Conservation (phyloP, 2,329 filamentous ascomycete genomes). For the Hymenoscyphus albidus region DNA sequence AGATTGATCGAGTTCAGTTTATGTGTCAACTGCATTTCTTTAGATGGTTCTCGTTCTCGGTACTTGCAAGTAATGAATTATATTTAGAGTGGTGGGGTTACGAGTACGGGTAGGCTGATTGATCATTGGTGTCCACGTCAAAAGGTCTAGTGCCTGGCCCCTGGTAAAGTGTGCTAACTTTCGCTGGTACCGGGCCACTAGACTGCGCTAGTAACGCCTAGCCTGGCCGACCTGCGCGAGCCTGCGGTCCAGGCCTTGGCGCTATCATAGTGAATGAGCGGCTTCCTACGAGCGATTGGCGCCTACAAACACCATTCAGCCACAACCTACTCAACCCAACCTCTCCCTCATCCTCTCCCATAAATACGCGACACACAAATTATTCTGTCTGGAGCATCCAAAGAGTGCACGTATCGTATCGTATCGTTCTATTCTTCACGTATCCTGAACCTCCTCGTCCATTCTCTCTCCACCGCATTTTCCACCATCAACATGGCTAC, state of each 20-base stretch:
- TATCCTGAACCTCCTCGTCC: neutral
- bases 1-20: too few species aligned
- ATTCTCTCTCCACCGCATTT: neutral
- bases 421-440: neutral
- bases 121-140: too few species aligned
- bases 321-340: neutral
- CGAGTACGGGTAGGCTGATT: too few species aligned
- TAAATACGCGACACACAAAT: neutral
- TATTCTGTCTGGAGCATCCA: neutral
- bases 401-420: neutral
- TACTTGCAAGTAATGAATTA: too few species aligned
- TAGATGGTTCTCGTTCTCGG: too few species aligned
- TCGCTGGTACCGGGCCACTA: too few species aligned
- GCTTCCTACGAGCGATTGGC: neutral
- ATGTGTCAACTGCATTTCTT: too few species aligned
- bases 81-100: too few species aligned
- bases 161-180: too few species aligned
- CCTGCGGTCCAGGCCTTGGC: neutral
- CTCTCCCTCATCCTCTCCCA: neutral
- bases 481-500: constrained; percentile 34
- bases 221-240: neutral
- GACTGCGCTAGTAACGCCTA: too few species aligned
- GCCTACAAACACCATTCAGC: neutral
- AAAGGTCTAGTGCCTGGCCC: too few species aligned
- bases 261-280: neutral